Base-by-base conservation (phyloP, 371 early-diverging fungal genomes). In the Mortierella sp. region DNA sequence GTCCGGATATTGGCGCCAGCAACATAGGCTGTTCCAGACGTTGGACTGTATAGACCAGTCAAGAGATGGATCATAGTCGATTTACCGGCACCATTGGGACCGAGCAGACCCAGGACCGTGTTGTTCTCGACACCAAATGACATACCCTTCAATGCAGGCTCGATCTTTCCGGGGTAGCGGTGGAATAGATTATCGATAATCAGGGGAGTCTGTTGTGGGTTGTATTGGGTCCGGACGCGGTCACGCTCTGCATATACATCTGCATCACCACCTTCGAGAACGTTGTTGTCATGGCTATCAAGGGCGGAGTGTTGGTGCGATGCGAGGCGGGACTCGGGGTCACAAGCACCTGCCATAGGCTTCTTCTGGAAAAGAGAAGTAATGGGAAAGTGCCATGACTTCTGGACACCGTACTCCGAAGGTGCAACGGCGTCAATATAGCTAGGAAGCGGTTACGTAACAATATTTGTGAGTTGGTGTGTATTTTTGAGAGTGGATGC, bases 21-120 rank as follows among this genome's bases (percentile, higher is more conserved):
- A 0, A 93, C 61, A 42, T 50, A 64, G 21, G 92, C 92, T 21
- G 62, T 64, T 24, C 92, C 94, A 15, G 70, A 52, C 5, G 87
- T 82, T 3, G 91, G 85, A 5, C 68, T 70, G 68, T 90, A 89
- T 15, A 91, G 64, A 1, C 92, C 92, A 2, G 89, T 90, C 60
- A 92, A 55, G 14, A 90, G 89, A 51, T 82, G 80, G 49, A 92
- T 91, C 53, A 90, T 49, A 2, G 91, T 90, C 26, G 90, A 86
- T 65, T 92, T 90, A 24, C 86, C 86, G 19, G 86, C 86, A 19
- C 85, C 85, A 49, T 85, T 85, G 11, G 85, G 85, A 21, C 85
- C 91, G 0, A 93, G 72, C 14, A 92, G 76, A 14, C 92, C 92
- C 70, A 92, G 89, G 9, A 86, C 81, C 6, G 79, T 56, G 55